These are phyloP conservation scores for Pilaira anomala DNA, from an alignment of 192 early-diverging fungal genomes.

Conservation along the genomic window DNA sequence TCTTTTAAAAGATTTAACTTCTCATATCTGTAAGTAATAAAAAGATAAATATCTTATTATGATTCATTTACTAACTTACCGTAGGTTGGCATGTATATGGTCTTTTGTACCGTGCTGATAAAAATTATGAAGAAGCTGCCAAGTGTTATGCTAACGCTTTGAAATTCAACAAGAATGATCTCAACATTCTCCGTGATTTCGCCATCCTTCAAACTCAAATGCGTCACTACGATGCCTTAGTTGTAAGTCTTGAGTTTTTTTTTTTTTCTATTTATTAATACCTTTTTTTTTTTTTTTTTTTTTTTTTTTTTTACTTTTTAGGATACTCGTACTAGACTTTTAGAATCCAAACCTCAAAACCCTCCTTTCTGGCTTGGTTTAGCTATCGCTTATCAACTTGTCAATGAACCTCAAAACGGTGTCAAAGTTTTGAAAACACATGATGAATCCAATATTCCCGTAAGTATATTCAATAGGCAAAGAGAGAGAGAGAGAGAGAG, in stretches of 20 bases:
- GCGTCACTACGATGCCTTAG: slow-evolving; percentile 81
- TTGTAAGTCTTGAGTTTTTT: too few species aligned
- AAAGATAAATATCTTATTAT: background rate
- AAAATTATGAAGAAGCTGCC: slow-evolving; percentile 89
- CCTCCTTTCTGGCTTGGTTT: slow-evolving; percentile 83
- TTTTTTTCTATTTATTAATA: too few species aligned
- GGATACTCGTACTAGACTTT: slow-evolving; percentile 67
- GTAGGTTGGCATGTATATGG: slow-evolving; percentile 96
- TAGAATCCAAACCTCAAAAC: slow-evolving; percentile 65
- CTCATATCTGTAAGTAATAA: slow-evolving; percentile 75
- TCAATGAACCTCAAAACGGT: slow-evolving; percentile 72
- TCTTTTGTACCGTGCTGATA: slow-evolving; percentile 85
- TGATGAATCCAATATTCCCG: slow-evolving; percentile 23
- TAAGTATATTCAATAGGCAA: background rate
- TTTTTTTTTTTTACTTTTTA: slow-evolving; percentile 32
- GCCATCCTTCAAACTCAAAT: slow-evolving; percentile 83
- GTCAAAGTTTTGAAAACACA: slow-evolving; percentile 66
- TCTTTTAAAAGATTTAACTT: slow-evolving; percentile 72
- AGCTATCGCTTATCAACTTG: slow-evolving; percentile 80
- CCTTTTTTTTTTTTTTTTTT: too few species aligned
- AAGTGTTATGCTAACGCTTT: slow-evolving; percentile 90
- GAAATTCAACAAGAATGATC: slow-evolving; percentile 73
- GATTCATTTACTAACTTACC: background rate
- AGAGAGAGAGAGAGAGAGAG: too few species aligned
- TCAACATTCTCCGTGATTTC: slow-evolving; percentile 90